These are phyloP conservation scores for Kodamaea ohmeri DNA, from an alignment of 1,139 yeast species.

Conservation along the genomic window DNA sequence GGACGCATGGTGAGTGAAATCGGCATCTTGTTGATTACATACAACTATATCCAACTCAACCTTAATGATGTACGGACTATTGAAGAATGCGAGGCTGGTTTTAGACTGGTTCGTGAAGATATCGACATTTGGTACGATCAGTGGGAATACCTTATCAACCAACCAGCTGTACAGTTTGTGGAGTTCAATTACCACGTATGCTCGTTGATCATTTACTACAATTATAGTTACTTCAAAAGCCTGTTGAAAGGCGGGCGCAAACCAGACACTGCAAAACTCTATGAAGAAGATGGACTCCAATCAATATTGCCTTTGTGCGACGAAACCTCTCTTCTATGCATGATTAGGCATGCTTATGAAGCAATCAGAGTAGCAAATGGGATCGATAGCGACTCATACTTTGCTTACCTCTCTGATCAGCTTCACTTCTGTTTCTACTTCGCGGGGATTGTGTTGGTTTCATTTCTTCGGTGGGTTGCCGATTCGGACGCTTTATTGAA, in stretches of 20 bases:
- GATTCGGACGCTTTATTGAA: constrained; percentile 1
- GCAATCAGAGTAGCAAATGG: constrained; percentile 40
- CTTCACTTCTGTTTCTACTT: constrained; percentile 58
- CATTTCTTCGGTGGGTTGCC: constrained; percentile 17
- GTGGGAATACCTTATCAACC: constrained; percentile 71
- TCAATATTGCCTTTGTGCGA: constrained; percentile 24
- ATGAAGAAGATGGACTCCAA: constrained; percentile 25
- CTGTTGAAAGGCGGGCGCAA: background rate
- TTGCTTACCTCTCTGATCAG: constrained; percentile 69
- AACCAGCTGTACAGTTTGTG: constrained; percentile 74
- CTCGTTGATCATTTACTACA: constrained; percentile 47
- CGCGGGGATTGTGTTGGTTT: constrained; percentile 46
- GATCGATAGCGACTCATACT: constrained; percentile 57
- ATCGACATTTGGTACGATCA: constrained; percentile 62
- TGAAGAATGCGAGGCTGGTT: constrained; percentile 23
- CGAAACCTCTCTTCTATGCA: constrained; percentile 21
- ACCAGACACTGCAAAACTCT: constrained; percentile 12
- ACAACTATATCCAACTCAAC: constrained; percentile 53
- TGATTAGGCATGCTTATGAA: constrained; percentile 37
- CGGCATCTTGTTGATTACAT: constrained; percentile 58
- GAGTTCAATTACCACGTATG: constrained; percentile 72
- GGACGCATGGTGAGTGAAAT: constrained; percentile 83
- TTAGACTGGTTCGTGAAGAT: constrained; percentile 30
- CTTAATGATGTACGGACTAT: constrained; percentile 23
- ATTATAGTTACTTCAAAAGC: constrained; percentile 23